A percentile compares a stretch with the other conserved stretches of the same genome.
phyloP scores from a whole-genome alignment of 768 basidiomycete species.

The Collybiopsis confluens region DNA sequence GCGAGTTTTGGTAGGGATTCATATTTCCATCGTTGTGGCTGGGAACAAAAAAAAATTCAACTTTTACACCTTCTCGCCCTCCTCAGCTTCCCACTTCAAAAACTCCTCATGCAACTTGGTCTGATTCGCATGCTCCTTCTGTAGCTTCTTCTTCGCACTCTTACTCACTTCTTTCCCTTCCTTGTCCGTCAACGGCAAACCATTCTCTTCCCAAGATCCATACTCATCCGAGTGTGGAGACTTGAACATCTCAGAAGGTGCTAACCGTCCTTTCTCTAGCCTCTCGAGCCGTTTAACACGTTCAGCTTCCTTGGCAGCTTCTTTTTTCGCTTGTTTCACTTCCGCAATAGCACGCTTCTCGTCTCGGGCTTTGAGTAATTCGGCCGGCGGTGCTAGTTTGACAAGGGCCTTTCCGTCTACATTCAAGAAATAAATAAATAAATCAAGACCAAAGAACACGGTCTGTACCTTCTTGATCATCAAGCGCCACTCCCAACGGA shows the following conservation, averaged over 20 bases:
- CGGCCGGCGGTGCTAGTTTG: constrained; percentile 81
- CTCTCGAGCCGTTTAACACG: constrained; percentile 67
- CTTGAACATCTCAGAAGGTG: constrained; percentile 78
- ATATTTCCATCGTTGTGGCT: too few relatives aligned
- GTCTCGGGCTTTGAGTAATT: constrained; percentile 80
- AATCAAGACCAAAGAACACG: too few relatives aligned
- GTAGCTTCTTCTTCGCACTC: constrained; percentile 68
- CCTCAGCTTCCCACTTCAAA: constrained; percentile 40
- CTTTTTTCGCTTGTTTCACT: constrained; percentile 79
- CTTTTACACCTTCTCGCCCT: not conserved
- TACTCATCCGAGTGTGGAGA: constrained; percentile 80
- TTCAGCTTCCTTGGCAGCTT: constrained; percentile 59
- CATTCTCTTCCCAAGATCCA: constrained; percentile 78
- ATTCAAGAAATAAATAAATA: too few relatives aligned
- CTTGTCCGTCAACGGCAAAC: constrained; percentile 80
- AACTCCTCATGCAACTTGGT: constrained; percentile 79
- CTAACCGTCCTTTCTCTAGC: constrained; percentile 78
- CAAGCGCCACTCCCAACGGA: constrained; percentile 91
- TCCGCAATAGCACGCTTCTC: constrained; percentile 76
- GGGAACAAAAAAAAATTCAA: too few relatives aligned
- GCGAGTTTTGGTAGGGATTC: too few relatives aligned
- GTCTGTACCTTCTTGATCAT: constrained; percentile 84
- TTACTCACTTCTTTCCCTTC: constrained; percentile 86
- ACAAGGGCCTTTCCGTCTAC: constrained; percentile 96
- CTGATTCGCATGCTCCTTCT: constrained; percentile 72